Percentiles rank a stretch among this genome's conserved stretches.
Conservation (phyloP, 257 asterid species). For the Cinchona pubescens region DNA sequence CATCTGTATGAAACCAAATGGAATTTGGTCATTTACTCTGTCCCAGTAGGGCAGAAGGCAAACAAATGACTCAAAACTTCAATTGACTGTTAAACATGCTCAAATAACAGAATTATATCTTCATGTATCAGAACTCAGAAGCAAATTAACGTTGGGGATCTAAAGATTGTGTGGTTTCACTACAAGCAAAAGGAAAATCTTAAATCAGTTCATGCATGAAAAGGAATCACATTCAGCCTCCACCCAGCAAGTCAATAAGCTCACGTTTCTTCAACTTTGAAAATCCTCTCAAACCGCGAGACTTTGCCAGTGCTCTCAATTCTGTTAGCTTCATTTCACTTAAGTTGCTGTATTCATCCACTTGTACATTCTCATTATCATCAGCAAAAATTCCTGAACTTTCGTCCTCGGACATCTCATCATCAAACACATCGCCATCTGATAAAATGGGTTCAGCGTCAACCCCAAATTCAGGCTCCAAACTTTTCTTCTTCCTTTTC, state of each 20-base stretch:
- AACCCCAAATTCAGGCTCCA: slow-evolving; percentile 29
- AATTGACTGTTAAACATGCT: neutral
- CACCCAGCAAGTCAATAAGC: slow-evolving; percentile 37
- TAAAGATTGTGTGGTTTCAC: neutral
- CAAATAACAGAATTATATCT: neutral
- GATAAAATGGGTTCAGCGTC: slow-evolving; percentile 34
- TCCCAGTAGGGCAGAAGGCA: neutral
- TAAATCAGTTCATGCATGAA: neutral
- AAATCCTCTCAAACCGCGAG: slow-evolving; percentile 36
- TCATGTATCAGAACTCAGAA: neutral
- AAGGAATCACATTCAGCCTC: slow-evolving; percentile 20
- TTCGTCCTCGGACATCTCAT: slow-evolving; percentile 25
- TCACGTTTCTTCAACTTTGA: slow-evolving; percentile 40
- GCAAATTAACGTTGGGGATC: neutral
- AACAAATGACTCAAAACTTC: neutral
- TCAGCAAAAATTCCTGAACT: slow-evolving; percentile 23
- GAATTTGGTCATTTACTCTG: neutral
- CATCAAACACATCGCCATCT: slow-evolving; percentile 38
- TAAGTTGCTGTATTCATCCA: slow-evolving; percentile 7
- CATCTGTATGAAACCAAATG: neutral
- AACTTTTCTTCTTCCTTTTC: slow-evolving; percentile 15
- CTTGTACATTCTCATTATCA: slow-evolving; percentile 17
- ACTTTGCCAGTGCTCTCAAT: slow-evolving; percentile 37
- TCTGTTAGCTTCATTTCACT: slow-evolving; percentile 38
- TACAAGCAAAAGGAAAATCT: neutral